Conservation (phyloP, 2,329 filamentous ascomycete species). For the Stenocarpella maydis region DNA sequence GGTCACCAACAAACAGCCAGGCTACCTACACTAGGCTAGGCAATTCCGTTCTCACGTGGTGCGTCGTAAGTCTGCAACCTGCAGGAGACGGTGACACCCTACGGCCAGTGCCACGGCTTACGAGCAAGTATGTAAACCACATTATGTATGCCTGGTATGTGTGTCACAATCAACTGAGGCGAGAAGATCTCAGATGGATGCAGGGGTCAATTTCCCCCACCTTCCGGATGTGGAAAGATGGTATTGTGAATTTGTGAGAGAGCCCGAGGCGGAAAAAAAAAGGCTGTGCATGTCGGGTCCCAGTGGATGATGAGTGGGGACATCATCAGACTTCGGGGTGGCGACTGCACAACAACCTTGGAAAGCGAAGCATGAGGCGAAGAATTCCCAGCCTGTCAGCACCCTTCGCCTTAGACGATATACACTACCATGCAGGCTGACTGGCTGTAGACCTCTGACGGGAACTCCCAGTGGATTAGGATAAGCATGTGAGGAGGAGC, state of each 20-base stretch:
- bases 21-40: neutral
- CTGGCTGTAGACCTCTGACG: neutral
- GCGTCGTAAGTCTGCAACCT: conserved; percentile 7
- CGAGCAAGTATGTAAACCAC: neutral
- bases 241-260: conserved; percentile 5
- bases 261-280: neutral
- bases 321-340: too few species aligned
- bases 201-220: conserved; percentile 11
- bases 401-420: too few species aligned
- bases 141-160: too few species aligned
- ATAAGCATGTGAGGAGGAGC: neutral
- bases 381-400: too few species aligned
- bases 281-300: neutral
- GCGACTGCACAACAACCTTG: too few species aligned
- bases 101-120: conserved; percentile 5
- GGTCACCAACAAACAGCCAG: neutral
- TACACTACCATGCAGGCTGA: too few species aligned
- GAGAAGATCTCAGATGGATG: conserved; percentile 19
- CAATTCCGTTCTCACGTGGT: conserved; percentile 1
- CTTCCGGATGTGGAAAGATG: conserved; percentile 22
- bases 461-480: neutral
- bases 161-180: neutral
- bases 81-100: conserved; percentile 5
- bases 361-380: too few species aligned
- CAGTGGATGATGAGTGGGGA: too few species aligned